phyloP scores from a whole-genome alignment of 306 rosid species.

The Trifolium pratense region DNA sequence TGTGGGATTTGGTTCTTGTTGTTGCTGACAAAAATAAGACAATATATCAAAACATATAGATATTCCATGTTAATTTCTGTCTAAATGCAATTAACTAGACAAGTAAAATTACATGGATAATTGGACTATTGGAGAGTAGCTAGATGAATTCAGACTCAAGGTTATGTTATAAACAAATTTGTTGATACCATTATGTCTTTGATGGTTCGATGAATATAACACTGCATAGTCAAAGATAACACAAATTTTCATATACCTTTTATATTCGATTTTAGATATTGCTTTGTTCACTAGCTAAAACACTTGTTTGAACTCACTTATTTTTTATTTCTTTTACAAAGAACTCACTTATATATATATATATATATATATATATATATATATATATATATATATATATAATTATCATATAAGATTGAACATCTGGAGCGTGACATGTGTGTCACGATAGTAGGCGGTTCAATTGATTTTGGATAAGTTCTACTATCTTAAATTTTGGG shows the following conservation, averaged over 20 bases:
- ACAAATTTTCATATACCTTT: background rate
- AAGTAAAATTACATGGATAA: background rate
- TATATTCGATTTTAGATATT: too few relatives aligned
- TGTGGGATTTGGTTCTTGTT: constrained; percentile 36
- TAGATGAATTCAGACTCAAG: constrained; percentile 25
- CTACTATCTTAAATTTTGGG: too few relatives aligned
- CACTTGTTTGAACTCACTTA: too few relatives aligned
- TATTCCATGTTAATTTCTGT: constrained; percentile 4
- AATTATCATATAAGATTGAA: too few relatives aligned
- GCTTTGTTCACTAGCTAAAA: too few relatives aligned
- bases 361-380: too few relatives aligned
- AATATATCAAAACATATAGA: background rate
- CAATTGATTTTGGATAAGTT: too few relatives aligned
- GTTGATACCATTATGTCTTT: background rate
- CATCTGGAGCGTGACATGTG: too few relatives aligned
- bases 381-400: too few relatives aligned
- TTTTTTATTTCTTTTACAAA: too few relatives aligned
- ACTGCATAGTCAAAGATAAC: background rate
- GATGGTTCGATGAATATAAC: background rate
- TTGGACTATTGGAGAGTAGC: constrained; percentile 1
- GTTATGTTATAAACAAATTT: background rate
- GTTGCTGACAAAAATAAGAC: constrained; percentile 31
- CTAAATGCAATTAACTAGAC: constrained; percentile 34
- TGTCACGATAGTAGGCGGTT: too few relatives aligned
- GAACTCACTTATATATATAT: too few relatives aligned